Percentiles rank a stretch among this genome's conserved stretches.
Evolutionary conservation across 768 basidiomycete species (phyloP).

Genomic region (Pleurotus salmoneostramineus): DNA sequence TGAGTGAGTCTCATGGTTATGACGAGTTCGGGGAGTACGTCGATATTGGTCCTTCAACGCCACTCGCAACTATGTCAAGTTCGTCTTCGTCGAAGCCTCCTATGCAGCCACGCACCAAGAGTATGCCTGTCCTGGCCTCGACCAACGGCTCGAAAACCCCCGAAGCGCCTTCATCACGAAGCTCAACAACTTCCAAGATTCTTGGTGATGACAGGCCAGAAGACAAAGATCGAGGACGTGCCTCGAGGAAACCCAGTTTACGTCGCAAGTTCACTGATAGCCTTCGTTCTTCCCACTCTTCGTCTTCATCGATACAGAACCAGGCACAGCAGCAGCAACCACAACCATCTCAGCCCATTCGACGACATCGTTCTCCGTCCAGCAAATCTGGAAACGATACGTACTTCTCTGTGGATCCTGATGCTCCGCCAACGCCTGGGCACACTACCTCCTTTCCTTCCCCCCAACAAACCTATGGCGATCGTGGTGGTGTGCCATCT

Average conservation of each 20-base stretch:
- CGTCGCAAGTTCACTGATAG: slow-evolving; percentile 23
- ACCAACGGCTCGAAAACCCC: slow-evolving; percentile 10
- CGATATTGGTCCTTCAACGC: not conserved
- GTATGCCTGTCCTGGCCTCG: slow-evolving; percentile 37
- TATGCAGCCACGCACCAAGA: slow-evolving; percentile 41
- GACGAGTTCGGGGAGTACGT: slow-evolving; percentile 21
- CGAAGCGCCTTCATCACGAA: slow-evolving; percentile 13
- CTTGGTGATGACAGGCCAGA: slow-evolving; percentile 11
- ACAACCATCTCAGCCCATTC: not conserved
- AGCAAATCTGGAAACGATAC: slow-evolving; percentile 24
- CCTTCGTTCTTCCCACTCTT: slow-evolving; percentile 14
- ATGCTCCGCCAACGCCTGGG: slow-evolving; percentile 12
- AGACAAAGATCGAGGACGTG: slow-evolving; percentile 21
- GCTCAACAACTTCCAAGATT: slow-evolving; percentile 15
- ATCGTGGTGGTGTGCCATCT: slow-evolving; percentile 15
- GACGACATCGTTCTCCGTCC: slow-evolving; percentile 29
- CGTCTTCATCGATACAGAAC: slow-evolving; percentile 6
- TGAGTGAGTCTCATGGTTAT: not conserved
- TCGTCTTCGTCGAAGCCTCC: slow-evolving; percentile 14
- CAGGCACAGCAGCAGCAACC: slow-evolving; percentile 1
- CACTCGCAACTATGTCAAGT: not conserved
- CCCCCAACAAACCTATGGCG: slow-evolving; percentile 11
- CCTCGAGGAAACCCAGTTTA: slow-evolving; percentile 21
- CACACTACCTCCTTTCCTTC: not conserved
- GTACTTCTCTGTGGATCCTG: slow-evolving; percentile 25